phyloP scores from a whole-genome alignment of 306 rosid genomes.

The Ammopiptanthus mongolicus region DNA sequence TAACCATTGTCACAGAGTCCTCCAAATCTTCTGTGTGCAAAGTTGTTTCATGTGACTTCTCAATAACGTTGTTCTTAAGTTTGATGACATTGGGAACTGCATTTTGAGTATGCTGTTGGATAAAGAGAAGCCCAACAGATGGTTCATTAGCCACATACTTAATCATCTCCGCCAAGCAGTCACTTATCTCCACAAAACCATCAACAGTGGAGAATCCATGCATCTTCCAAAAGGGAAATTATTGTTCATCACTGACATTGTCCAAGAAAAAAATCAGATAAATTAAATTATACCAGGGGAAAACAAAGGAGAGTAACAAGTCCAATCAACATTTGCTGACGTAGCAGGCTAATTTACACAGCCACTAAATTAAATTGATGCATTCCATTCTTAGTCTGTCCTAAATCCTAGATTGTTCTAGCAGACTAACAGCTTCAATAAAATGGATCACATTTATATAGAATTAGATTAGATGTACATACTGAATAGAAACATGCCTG shows the following conservation, averaged over 20 bases:
- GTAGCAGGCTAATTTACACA: neutral
- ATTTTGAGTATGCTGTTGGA: conserved; percentile 81
- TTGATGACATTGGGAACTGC: conserved; percentile 70
- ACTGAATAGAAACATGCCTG: neutral
- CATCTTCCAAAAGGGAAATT: conserved; percentile 59
- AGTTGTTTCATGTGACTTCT: conserved; percentile 56
- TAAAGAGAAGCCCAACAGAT: conserved; percentile 76
- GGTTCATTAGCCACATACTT: conserved; percentile 83
- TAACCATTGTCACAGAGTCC: conserved; percentile 66
- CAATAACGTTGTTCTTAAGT: conserved; percentile 42
- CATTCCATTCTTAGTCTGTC: neutral
- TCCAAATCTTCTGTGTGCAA: conserved; percentile 78
- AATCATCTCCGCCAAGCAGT: conserved; percentile 77
- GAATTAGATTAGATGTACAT: neutral
- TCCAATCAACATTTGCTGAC: neutral
- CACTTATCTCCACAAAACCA: conserved; percentile 83
- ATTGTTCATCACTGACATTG: conserved; percentile 57
- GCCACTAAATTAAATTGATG: neutral
- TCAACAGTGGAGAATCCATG: conserved; percentile 76
- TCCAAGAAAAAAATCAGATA: conserved; percentile 31
- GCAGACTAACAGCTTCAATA: neutral
- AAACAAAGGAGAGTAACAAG: neutral
- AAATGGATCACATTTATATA: neutral
- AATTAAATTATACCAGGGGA: neutral
- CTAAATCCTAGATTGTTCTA: neutral